Conservation (phyloP, 192 early-diverging fungal genomes). For the Backusella parvicylindrica region DNA sequence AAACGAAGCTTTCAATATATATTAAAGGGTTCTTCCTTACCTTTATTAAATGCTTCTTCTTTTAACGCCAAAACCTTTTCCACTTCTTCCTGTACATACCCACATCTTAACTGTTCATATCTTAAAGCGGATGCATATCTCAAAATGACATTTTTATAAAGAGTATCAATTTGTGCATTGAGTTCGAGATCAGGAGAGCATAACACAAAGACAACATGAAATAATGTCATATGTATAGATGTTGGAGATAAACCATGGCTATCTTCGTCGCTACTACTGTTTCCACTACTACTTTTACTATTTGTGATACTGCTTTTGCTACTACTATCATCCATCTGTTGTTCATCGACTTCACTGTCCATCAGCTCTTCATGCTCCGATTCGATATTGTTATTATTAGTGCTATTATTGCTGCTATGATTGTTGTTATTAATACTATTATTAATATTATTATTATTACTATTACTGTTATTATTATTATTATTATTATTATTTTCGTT, state of each 20-base stretch:
- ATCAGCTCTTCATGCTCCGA: constrained; percentile 12
- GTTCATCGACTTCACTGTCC: constrained; percentile 10
- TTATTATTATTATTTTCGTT: not conserved
- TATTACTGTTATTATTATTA: constrained; percentile 1
- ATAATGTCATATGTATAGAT: constrained; percentile 60
- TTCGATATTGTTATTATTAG: not conserved
- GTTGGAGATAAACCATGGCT: not conserved
- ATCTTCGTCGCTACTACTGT: not conserved
- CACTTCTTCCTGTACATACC: constrained; percentile 70
- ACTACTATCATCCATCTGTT: constrained; percentile 3
- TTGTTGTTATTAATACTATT: too few species aligned
- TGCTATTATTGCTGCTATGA: not conserved
- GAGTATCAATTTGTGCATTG: constrained; percentile 55
- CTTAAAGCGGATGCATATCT: constrained; percentile 68
- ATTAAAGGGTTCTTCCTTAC: constrained; percentile 4
- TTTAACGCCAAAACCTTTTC: constrained; percentile 70
- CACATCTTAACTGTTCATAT: constrained; percentile 75
- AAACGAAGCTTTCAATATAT: too few species aligned
- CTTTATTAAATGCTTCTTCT: constrained; percentile 55
- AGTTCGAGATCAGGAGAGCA: constrained; percentile 49
- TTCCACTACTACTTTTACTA: not conserved
- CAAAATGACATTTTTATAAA: constrained; percentile 70
- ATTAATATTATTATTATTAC: not conserved
- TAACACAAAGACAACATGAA: constrained; percentile 80
- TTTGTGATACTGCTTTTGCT: constrained; percentile 1